Evolutionary conservation across 768 basidiomycete species (phyloP), one percentile per base, ranked within the genome.

Genomic region (Psilocybe cyanescens): DNA sequence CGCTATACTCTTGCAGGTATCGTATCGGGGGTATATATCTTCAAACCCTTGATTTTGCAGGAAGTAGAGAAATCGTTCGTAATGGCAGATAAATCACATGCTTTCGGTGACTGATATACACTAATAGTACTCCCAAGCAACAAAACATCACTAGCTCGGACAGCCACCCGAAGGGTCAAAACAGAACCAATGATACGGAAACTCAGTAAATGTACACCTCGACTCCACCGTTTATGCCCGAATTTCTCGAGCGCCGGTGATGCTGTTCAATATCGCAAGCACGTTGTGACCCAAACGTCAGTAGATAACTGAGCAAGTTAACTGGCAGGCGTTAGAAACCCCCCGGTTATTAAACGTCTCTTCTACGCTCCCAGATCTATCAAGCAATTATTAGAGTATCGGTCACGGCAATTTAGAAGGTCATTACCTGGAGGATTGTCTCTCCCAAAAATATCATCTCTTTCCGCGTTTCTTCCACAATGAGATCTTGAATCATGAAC

Each of bases 371-470:
- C 87, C 87, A 89, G 68, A 89, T 86, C 87, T 88, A 68, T 53
- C 44, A 30, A 55, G 37, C 44, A 55, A 41, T 46, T 57, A 31
- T 68, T 54, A 70, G 62, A 57, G 17, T 61, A 31, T 62, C 55
- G 50, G 47, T 24, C 46, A 61, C 19, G 31, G 24, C 39, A 19
- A 57, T 58, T 17, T 30, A 54, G 29, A 63, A 16, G n/a, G 39
- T 30, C 59, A 69, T 61, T 63, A 95, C 95, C 85, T 99, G 97
- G 54, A 99, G 78, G 33, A 97, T 90, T n/a, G 91, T 94, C 74
- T 99, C 97, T 29, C 96, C 97, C 37, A 99, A 79, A 73, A 97
- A 95, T 57, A 99, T 97, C 94, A 99, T 95, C 71, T 97, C 95
- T 75, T 92, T 94, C 60, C 95, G 82, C n/a, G 94, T 92, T 70